Percentiles rank a stretch among this genome's conserved stretches.
phyloP scores from a whole-genome alignment of 1,284 basidiomycete species.

The Chalciporus sp. region DNA sequence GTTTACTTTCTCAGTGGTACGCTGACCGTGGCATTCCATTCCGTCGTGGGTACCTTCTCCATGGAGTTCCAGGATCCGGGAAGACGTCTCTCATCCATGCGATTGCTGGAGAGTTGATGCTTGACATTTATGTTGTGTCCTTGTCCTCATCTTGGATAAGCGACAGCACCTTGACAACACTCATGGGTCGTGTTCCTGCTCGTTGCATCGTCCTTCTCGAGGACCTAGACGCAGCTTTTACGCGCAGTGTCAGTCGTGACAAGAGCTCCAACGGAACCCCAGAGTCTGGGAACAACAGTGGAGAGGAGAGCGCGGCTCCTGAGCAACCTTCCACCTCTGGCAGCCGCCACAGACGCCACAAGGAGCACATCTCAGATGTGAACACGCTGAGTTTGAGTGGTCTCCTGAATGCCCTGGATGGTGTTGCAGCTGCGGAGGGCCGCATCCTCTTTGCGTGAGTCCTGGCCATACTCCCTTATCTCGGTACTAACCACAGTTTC shows the following conservation, averaged over 20 bases:
- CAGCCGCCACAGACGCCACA: conserved; percentile 49
- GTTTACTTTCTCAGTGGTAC: conserved; percentile 52
- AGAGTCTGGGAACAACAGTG: conserved; percentile 41
- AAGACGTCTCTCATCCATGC: conserved; percentile 84
- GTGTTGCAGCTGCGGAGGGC: conserved; percentile 84
- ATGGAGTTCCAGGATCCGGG: conserved; percentile 80
- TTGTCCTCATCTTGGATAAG: conserved; percentile 79
- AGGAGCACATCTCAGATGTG: conserved; percentile 68
- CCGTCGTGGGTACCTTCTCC: conserved; percentile 81
- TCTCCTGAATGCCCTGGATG: conserved; percentile 81
- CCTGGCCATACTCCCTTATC: not conserved
- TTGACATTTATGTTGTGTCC: conserved; percentile 80
- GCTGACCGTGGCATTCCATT: conserved; percentile 77
- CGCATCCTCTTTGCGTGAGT: conserved; percentile 80
- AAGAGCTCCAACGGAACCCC: conserved; percentile 48
- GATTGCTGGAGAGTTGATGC: conserved; percentile 77
- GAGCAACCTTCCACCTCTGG: conserved; percentile 35
- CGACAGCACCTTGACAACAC: conserved; percentile 72
- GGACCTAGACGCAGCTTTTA: conserved; percentile 83
- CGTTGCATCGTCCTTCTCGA: conserved; percentile 85
- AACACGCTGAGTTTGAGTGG: conserved; percentile 82
- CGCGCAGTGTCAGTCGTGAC: conserved; percentile 66
- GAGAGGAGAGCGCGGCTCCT: conserved; percentile 36
- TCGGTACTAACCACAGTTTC: conserved; percentile 1
- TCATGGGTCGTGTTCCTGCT: conserved; percentile 81